Evolutionary conservation across 495 filamentous ascomycete species (phyloP).

Genomic region (Penicillium nucicola): DNA sequence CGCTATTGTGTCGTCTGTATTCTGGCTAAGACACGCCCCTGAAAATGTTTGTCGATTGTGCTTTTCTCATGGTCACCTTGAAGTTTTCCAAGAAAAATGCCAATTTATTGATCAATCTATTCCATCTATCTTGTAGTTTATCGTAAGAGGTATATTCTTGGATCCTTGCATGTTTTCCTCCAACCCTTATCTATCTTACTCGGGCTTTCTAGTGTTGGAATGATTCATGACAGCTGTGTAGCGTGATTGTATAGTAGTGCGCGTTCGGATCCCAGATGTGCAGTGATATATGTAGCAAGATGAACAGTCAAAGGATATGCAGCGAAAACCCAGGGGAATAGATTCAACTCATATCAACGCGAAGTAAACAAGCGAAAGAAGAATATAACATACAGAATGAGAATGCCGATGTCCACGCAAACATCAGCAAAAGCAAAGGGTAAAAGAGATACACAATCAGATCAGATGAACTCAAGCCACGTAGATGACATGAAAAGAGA

Average conservation of each 20-base stretch:
- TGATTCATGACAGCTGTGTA: no score
- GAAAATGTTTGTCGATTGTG: slow-evolving; percentile 13
- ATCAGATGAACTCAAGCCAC: slow-evolving; percentile 10
- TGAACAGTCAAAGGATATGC: no score
- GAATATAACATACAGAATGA: slow-evolving; percentile 9
- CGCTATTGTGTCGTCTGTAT: neutral
- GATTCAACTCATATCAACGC: slow-evolving; percentile 2
- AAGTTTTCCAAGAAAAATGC: slow-evolving; percentile 22
- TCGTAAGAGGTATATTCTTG: neutral
- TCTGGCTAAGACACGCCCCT: slow-evolving; percentile 8
- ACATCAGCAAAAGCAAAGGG: slow-evolving; percentile 4
- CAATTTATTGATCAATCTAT: slow-evolving; percentile 1
- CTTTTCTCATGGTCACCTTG: slow-evolving; percentile 16
- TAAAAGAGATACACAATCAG: slow-evolving; percentile 10
- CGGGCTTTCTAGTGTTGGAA: no score
- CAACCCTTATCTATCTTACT: no score
- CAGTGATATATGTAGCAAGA: no score
- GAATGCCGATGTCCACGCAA: slow-evolving; percentile 12
- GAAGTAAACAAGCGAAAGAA: slow-evolving; percentile 5
- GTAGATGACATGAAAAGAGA: slow-evolving; percentile 4
- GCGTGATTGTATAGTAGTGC: no score
- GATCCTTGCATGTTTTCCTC: no score
- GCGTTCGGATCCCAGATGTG: no score
- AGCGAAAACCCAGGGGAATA: neutral
- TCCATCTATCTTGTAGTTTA: neutral